These are phyloP conservation scores for Russula sp. DNA, from an alignment of 768 basidiomycete genomes.

Conservation along the genomic window DNA sequence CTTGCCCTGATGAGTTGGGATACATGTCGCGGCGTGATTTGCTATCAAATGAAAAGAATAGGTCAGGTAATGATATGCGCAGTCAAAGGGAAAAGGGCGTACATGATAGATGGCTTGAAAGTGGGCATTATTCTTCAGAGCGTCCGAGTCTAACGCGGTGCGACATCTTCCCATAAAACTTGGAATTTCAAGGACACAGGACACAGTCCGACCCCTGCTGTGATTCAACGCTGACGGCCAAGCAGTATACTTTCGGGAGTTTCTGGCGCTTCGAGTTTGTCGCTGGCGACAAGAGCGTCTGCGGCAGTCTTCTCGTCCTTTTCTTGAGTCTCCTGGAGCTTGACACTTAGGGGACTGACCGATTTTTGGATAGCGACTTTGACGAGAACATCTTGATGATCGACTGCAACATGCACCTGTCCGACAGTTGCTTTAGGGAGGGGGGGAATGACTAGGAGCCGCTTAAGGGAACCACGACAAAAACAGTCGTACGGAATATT, in stretches of 20 bases:
- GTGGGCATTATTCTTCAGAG: conserved; percentile 91
- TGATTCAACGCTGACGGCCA: conserved; percentile 80
- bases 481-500: not conserved
- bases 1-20: conserved; percentile 92
- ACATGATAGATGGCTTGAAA: conserved; percentile 96
- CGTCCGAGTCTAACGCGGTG: conserved; percentile 86
- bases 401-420: conserved; percentile 85
- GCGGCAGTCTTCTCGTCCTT: conserved; percentile 72
- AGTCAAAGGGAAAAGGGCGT: conserved; percentile 30
- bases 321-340: conserved; percentile 82
- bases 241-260: conserved; percentile 91
- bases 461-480: not conserved
- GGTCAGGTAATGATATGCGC: not conserved
- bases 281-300: conserved; percentile 39
- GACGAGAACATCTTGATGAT: conserved; percentile 89
- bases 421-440: conserved; percentile 55
- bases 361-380: conserved; percentile 83
- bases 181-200: conserved; percentile 77
- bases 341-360: conserved; percentile 72
- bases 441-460: not conserved
- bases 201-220: conserved; percentile 91
- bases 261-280: conserved; percentile 93
- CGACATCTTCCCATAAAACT: conserved; percentile 95
- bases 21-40: no score
- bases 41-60: conserved; percentile 42